Evolutionary conservation across 2,329 filamentous ascomycete species (phyloP), one percentile per base, ranked within the genome.

Genomic region (Bretziella fagacearum): DNA sequence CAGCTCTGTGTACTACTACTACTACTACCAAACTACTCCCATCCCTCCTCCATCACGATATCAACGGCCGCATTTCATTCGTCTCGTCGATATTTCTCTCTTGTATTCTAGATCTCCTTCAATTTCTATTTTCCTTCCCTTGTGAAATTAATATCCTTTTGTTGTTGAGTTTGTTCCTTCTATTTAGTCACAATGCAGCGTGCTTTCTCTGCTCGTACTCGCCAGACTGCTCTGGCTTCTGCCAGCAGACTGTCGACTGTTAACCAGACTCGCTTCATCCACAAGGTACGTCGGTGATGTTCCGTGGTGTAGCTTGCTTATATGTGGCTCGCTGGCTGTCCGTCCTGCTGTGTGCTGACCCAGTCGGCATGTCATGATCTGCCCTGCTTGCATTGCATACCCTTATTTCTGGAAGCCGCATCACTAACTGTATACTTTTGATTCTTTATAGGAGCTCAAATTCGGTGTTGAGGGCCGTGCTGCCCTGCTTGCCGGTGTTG

Each of bases 401-500:
- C 39, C 18, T 11, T 8, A 7, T n/a, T 18, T 39, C 32, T n/a
- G n/a, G n/a, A n/a, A n/a, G n/a, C n/a, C n/a, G n/a, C n/a, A n/a
- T 33, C 43, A 29, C 32, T 29, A 11, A 33, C 32, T 30, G 18
- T 15, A 36, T 7, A 13, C 8, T 18, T 5, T n/a, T 30, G 48
- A 37, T 17, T 22, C 26, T 11, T 15, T 52, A 53, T 55, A 95
- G 86, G 91, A 98, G 65, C 77, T 98, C 63, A 96, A 94, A 71
- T 98, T 98, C 56, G 91, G 91, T 60, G 89, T 96, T 54, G 91
- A 98, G 64, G 91, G 71, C 58, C 81, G 91, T 62, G 86, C 87
- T 59, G 65, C 85, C 56, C 79, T 98, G 53, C 76, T 98, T 55
- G 79, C 80, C 60, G 91, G 91, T 76, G 87, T 96, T 55, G 91